Conservation (phyloP, 495 filamentous ascomycete genomes). For the Niebla homalea region DNA sequence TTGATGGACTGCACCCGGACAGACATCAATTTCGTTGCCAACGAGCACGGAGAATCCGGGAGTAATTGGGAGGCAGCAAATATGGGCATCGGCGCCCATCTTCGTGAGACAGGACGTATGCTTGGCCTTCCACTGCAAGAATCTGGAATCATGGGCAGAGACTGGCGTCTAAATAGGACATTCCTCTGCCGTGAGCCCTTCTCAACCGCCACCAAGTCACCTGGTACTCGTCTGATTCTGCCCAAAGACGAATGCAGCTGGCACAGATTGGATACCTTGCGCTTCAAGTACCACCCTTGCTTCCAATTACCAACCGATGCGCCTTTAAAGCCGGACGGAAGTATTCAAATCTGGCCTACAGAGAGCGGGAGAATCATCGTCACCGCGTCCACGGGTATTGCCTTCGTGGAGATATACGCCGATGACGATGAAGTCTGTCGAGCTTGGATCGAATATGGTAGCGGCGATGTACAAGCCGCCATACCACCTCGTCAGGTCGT, state of each 20-base stretch:
- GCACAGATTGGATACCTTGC: slow-evolving; percentile 78
- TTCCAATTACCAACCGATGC: slow-evolving; percentile 73
- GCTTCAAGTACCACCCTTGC: slow-evolving; percentile 82
- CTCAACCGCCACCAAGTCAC: slow-evolving; percentile 69
- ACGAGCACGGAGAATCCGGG: slow-evolving; percentile 71
- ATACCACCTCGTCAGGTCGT: slow-evolving; percentile 54
- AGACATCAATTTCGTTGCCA: slow-evolving; percentile 65
- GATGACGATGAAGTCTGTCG: slow-evolving; percentile 65
- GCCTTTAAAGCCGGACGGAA: slow-evolving; percentile 51
- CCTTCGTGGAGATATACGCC: slow-evolving; percentile 66
- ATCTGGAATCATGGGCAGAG: slow-evolving; percentile 74
- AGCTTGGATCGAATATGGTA: slow-evolving; percentile 64
- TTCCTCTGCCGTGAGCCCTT: slow-evolving; percentile 69
- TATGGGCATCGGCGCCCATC: slow-evolving; percentile 79
- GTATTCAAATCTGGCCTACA: slow-evolving; percentile 76
- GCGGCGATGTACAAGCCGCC: slow-evolving; percentile 43
- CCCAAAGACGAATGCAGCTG: slow-evolving; percentile 71
- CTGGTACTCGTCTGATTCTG: slow-evolving; percentile 56
- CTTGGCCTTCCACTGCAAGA: slow-evolving; percentile 83
- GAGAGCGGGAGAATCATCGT: slow-evolving; percentile 68
- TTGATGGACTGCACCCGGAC: slow-evolving; percentile 82
- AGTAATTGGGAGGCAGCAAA: slow-evolving; percentile 88
- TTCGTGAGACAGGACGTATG: slow-evolving; percentile 78
- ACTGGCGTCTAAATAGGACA: slow-evolving; percentile 73
- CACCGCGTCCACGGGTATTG: slow-evolving; percentile 67